Conservation (phyloP, 2,329 filamentous ascomycete genomes). For the Daldinia sp. region DNA sequence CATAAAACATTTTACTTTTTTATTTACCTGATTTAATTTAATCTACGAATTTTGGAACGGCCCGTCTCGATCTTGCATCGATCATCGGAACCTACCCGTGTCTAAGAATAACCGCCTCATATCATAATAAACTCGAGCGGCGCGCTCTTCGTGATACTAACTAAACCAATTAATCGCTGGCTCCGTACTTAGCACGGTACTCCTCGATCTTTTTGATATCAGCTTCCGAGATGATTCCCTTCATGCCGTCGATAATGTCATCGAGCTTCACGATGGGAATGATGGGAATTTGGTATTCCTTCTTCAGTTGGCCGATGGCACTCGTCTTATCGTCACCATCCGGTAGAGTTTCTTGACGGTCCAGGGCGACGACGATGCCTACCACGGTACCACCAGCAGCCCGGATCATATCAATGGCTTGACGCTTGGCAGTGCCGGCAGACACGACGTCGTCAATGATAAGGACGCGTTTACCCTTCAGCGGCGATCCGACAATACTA, state of each 20-base stretch:
- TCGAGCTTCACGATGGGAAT: conserved; percentile 85
- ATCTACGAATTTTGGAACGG: conserved; percentile 10
- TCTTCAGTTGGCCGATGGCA: conserved; percentile 86
- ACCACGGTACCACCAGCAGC: conserved; percentile 86
- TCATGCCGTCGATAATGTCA: conserved; percentile 81
- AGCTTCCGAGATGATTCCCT: conserved; percentile 69
- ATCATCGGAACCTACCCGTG: conserved; percentile 8
- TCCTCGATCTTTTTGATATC: conserved; percentile 77
- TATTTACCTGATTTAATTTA: conserved; percentile 18
- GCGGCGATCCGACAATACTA: conserved; percentile 86
- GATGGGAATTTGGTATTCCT: conserved; percentile 86
- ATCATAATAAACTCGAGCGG: conserved; percentile 3
- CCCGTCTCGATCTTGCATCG: conserved; percentile 21
- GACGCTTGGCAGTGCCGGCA: conserved; percentile 91
- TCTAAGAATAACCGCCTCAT: conserved; percentile 14
- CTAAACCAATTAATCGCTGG: conserved; percentile 60
- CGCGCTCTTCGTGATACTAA: conserved; percentile 1
- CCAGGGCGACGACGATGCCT: conserved; percentile 89
- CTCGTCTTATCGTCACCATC: conserved; percentile 75
- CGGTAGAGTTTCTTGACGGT: conserved; percentile 86
- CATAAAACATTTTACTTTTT: conserved; percentile 14
- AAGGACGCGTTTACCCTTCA: conserved; percentile 87
- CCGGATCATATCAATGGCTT: conserved; percentile 90
- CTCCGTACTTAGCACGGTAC: conserved; percentile 76
- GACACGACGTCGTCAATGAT: conserved; percentile 98